phyloP scores from a whole-genome alignment of 345 rosid genomes.

The Moricandia arvensis region DNA sequence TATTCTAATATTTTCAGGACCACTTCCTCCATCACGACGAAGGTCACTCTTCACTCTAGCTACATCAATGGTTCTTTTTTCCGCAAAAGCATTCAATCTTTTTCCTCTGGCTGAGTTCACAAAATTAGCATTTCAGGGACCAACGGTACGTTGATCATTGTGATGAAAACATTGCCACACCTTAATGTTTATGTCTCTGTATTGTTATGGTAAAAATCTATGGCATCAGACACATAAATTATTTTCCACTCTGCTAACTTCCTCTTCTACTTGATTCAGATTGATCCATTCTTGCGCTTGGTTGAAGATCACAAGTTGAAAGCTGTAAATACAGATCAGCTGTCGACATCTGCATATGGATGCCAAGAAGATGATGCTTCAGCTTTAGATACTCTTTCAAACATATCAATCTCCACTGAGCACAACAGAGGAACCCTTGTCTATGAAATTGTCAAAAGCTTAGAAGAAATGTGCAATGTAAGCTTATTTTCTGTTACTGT shows the following conservation, averaged over 20 bases:
- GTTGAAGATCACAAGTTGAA: conserved; percentile 77
- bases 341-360: conserved; percentile 48
- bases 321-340: conserved; percentile 49
- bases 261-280: conserved; percentile 46
- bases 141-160: conserved; percentile 48
- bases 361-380: conserved; percentile 68
- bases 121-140: conserved; percentile 57
- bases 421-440: conserved; percentile 65
- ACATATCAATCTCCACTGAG: conserved; percentile 48
- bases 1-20: conserved; percentile 49
- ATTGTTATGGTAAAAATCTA: background rate
- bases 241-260: conserved; percentile 5
- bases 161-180: conserved; percentile 3
- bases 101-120: conserved; percentile 54
- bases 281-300: conserved; percentile 75
- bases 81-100: conserved; percentile 71
- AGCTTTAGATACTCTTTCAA: conserved; percentile 60
- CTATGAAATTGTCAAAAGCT: conserved; percentile 69
- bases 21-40: conserved; percentile 72
- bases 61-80: conserved; percentile 82
- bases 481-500: conserved; percentile 24
- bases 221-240: background rate
- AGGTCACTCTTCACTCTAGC: conserved; percentile 86
- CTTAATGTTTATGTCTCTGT: conserved; percentile 1
- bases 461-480: conserved; percentile 63